Percentiles rank a stretch among this genome's conserved stretches.
Conservation (phyloP, 2,329 filamentous ascomycete genomes). For the Myriosclerotinia scirpicola region DNA sequence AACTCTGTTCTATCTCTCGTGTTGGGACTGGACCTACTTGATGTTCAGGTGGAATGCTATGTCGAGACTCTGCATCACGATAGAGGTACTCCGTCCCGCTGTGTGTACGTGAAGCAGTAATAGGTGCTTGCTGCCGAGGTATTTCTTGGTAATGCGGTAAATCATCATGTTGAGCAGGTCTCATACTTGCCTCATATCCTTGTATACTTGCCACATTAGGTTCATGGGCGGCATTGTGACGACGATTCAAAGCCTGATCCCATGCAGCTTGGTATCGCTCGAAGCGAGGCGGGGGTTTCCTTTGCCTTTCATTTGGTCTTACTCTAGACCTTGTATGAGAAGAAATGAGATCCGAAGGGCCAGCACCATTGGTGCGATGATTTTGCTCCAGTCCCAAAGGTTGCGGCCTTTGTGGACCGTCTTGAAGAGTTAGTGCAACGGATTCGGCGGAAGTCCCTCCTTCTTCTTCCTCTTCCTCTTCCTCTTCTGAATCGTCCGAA, state of each 20-base stretch:
- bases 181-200: slow-evolving; percentile 23
- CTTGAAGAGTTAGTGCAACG: slow-evolving; percentile 26
- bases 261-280: slow-evolving; percentile 42
- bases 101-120: background rate
- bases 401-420: slow-evolving; percentile 17
- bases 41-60: slow-evolving; percentile 14
- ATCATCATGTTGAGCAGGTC: slow-evolving; percentile 12
- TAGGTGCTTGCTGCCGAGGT: slow-evolving; percentile 9
- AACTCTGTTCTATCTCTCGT: background rate
- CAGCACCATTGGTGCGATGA: background rate
- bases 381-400: background rate
- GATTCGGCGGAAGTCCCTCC: slow-evolving; percentile 29
- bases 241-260: slow-evolving; percentile 38
- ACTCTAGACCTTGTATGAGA: slow-evolving; percentile 11
- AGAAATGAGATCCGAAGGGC: background rate
- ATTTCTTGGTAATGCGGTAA: slow-evolving; percentile 1
- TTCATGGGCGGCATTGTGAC: slow-evolving; percentile 25
- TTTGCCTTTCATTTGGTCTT: slow-evolving; percentile 3
- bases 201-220: background rate
- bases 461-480: slow-evolving; percentile 29
- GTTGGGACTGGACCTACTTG: slow-evolving; percentile 15
- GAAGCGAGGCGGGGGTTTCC: slow-evolving; percentile 37
- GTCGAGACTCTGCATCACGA: slow-evolving; percentile 3
- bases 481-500: slow-evolving; percentile 27
- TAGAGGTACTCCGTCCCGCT: background rate